Conservation (phyloP, 2,329 filamentous ascomycete genomes). For the Coniella vitis region DNA sequence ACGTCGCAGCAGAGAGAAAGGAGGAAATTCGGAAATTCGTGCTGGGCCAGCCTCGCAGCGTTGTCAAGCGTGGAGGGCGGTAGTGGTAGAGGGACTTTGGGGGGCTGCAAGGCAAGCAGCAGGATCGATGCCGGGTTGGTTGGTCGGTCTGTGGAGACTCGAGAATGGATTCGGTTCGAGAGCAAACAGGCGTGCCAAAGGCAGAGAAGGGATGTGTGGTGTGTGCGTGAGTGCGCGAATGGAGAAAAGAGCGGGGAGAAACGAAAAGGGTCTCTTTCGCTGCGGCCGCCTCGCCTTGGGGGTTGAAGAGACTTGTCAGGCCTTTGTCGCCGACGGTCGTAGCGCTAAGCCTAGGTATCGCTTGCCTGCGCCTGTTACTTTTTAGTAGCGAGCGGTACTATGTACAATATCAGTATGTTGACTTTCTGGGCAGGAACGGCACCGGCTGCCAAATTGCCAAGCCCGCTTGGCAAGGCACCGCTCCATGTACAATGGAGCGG, state of each 20-base stretch:
- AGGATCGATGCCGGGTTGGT: constrained; percentile 1
- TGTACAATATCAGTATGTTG: too few relatives aligned
- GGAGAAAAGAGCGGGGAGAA: constrained; percentile 5
- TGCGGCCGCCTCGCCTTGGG: constrained; percentile 12
- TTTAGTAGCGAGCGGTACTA: too few relatives aligned
- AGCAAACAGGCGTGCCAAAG: constrained; percentile 7
- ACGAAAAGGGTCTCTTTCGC: background rate
- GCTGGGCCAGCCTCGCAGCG: constrained; percentile 2
- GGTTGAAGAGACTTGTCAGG: background rate
- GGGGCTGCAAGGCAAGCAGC: constrained; percentile 9
- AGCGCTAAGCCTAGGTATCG: background rate
- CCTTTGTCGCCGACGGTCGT: background rate
- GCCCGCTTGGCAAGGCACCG: too few relatives aligned
- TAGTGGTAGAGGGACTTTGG: constrained; percentile 11
- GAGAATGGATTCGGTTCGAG: constrained; percentile 12
- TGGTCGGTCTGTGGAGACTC: constrained; percentile 10
- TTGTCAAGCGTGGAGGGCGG: constrained; percentile 7
- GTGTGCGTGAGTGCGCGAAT: background rate
- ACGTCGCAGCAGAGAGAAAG: background rate
- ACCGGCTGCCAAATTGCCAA: too few relatives aligned
- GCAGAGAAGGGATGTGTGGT: too few relatives aligned
- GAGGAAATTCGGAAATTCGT: background rate
- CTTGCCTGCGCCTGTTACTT: too few relatives aligned
- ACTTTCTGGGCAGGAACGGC: too few relatives aligned
- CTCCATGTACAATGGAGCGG: too few relatives aligned